Evolutionary conservation across 108 stramenopile genomes (phyloP).

Genomic region (Epithemia pelagica): DNA sequence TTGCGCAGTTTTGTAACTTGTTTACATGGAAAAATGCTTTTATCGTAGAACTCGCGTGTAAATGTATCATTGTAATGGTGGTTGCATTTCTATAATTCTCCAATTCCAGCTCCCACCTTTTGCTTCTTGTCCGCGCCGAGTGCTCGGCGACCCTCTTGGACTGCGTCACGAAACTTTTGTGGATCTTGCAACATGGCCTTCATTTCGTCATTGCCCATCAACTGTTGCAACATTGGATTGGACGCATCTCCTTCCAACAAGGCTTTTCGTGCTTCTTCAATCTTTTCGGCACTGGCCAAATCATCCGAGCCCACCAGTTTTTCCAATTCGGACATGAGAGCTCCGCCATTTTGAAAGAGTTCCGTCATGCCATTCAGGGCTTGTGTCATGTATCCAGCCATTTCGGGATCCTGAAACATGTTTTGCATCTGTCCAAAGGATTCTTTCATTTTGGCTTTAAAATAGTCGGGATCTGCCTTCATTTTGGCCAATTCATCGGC

Average conservation of each 20-base stretch:
- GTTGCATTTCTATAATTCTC: conserved; percentile 39
- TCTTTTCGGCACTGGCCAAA: conserved; percentile 57
- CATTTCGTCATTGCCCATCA: conserved; percentile 60
- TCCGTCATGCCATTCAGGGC: conserved; percentile 42
- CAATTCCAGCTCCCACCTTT: conserved; percentile 26
- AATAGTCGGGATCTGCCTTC: conserved; percentile 63
- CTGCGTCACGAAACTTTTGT: conserved; percentile 62
- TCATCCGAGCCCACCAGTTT: conserved; percentile 29
- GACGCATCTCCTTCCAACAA: conserved; percentile 42
- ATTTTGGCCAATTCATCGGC: conserved; percentile 63
- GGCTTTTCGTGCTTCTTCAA: conserved; percentile 72
- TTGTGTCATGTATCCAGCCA: conserved; percentile 43
- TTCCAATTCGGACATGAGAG: conserved; percentile 41
- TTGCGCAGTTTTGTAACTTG: too few species aligned
- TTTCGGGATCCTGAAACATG: conserved; percentile 62
- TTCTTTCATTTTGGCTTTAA: conserved; percentile 69
- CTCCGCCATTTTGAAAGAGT: conserved; percentile 38
- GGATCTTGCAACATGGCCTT: conserved; percentile 61
- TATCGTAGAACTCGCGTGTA: too few species aligned
- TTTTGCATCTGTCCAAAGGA: conserved; percentile 63
- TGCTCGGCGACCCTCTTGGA: conserved; percentile 59
- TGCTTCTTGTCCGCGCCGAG: conserved; percentile 9
- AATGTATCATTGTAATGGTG: too few species aligned
- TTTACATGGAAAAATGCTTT: too few species aligned
- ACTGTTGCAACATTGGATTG: conserved; percentile 39